Percentiles rank a stretch among this genome's conserved stretches.
phyloP scores from a whole-genome alignment of 2,329 filamentous ascomycete genomes.

The Calonectria pseudoturangicola region DNA sequence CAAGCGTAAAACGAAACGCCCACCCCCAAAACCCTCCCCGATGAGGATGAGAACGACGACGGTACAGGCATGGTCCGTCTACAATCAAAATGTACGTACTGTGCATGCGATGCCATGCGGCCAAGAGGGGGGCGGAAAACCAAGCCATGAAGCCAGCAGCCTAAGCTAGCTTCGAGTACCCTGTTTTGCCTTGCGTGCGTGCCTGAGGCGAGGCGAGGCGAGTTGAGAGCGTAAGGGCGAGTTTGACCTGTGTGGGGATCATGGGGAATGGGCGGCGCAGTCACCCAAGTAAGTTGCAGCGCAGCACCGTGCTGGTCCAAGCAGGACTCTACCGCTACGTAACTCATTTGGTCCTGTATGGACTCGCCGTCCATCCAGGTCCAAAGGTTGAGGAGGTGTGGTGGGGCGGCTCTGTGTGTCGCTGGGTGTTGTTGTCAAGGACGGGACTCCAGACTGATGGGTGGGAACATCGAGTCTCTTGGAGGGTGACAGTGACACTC shows the following conservation, averaged over 20 bases:
- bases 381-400: conserved; percentile 18
- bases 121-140: conserved; percentile 3
- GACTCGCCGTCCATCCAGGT: conserved; percentile 26
- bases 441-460: conserved; percentile 22
- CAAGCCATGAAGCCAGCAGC: conserved; percentile 23
- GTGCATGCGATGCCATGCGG: conserved; percentile 15
- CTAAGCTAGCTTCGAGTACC: conserved; percentile 1
- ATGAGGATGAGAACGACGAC: background rate
- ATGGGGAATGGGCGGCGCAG: conserved; percentile 22
- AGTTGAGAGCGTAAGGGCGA: background rate
- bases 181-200: conserved; percentile 27
- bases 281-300: conserved; percentile 11
- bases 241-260: conserved; percentile 23
- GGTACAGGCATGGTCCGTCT: conserved; percentile 1
- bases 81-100: conserved; percentile 14
- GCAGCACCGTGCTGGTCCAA: conserved; percentile 6
- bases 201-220: conserved; percentile 26
- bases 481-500: conserved; percentile 11
- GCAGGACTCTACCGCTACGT: conserved; percentile 18
- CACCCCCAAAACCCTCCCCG: conserved; percentile 3
- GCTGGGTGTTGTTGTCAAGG: conserved; percentile 10
- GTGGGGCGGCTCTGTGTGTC: conserved; percentile 25
- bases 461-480: conserved; percentile 4
- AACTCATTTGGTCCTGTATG: conserved; percentile 8
- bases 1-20: conserved; percentile 23